These are phyloP conservation scores for Salix purpurea DNA, from an alignment of 345 rosid species.

Conservation along the genomic window DNA sequence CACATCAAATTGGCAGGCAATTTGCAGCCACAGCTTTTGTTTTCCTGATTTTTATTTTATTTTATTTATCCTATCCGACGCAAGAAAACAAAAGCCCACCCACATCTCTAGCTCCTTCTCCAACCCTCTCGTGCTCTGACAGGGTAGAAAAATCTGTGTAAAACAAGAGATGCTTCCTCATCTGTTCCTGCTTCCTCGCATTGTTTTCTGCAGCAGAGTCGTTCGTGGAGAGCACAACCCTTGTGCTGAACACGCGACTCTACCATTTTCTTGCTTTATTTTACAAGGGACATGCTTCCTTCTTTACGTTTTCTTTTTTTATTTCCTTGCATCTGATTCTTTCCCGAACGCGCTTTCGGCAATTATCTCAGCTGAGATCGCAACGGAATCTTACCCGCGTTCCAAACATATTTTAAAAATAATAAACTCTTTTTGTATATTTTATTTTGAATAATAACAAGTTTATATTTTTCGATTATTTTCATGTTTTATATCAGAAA, in stretches of 20 bases:
- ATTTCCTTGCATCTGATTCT: neutral
- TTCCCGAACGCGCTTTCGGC: neutral
- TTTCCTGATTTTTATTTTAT: conserved; percentile 14
- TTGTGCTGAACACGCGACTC: neutral
- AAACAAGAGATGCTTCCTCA: neutral
- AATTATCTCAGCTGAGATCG: conserved; percentile 6
- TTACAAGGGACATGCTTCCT: neutral
- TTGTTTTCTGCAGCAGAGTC: neutral
- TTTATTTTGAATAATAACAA: too few species aligned
- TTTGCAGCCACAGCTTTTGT: conserved; percentile 58
- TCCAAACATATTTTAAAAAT: too few species aligned
- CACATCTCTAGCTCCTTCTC: conserved; percentile 36
- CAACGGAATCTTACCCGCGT: neutral
- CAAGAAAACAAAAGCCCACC: conserved; percentile 28
- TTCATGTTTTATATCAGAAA: too few species aligned
- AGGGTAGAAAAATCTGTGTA: conserved; percentile 18
- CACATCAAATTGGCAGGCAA: conserved; percentile 34
- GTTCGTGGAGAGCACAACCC: neutral
- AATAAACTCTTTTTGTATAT: neutral
- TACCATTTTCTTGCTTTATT: neutral
- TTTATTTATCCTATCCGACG: conserved; percentile 12
- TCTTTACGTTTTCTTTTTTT: neutral
- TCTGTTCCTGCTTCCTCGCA: neutral
- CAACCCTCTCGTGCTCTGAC: conserved; percentile 36
- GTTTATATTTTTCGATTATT: too few species aligned